Conservation (phyloP, 306 rosid species). For the Ammopiptanthus mongolicus region DNA sequence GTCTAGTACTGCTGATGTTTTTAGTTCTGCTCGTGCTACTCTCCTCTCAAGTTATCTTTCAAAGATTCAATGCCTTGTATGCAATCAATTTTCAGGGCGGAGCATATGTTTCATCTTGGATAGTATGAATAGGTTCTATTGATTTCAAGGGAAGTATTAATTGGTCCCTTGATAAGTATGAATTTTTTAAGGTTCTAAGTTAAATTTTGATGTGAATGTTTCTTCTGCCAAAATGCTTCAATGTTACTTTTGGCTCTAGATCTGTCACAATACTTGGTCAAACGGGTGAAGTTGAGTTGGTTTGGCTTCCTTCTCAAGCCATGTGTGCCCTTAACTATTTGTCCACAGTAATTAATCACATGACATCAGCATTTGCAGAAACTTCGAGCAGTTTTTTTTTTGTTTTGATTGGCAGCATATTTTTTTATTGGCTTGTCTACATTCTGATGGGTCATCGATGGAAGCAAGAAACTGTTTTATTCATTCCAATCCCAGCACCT, state of each 20-base stretch:
- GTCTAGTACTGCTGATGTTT: conserved; percentile 25
- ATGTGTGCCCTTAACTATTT: not conserved
- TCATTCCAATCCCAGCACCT: not conserved
- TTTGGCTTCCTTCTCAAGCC: conserved; percentile 21
- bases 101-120: conserved; percentile 23
- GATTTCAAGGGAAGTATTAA: conserved; percentile 26
- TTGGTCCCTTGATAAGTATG: conserved; percentile 28
- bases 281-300: conserved; percentile 15
- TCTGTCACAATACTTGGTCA: conserved; percentile 10
- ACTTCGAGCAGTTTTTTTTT: conserved; percentile 7
- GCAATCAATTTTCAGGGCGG: conserved; percentile 44
- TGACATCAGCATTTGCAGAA: conserved; percentile 17
- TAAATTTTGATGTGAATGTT: conserved; percentile 20
- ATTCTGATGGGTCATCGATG: conserved; percentile 7
- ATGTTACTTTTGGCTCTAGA: conserved; percentile 27
- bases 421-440: conserved; percentile 1
- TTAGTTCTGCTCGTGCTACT: conserved; percentile 6
- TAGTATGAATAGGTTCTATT: conserved; percentile 33
- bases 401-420: not conserved
- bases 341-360: not conserved
- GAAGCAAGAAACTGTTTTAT: not conserved
- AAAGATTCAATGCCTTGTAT: conserved; percentile 21
- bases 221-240: conserved; percentile 30
- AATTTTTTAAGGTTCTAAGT: conserved; percentile 14
- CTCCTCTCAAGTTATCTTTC: conserved; percentile 14